Base-by-base conservation (phyloP, 257 asterid species). In the Rhazya stricta region DNA sequence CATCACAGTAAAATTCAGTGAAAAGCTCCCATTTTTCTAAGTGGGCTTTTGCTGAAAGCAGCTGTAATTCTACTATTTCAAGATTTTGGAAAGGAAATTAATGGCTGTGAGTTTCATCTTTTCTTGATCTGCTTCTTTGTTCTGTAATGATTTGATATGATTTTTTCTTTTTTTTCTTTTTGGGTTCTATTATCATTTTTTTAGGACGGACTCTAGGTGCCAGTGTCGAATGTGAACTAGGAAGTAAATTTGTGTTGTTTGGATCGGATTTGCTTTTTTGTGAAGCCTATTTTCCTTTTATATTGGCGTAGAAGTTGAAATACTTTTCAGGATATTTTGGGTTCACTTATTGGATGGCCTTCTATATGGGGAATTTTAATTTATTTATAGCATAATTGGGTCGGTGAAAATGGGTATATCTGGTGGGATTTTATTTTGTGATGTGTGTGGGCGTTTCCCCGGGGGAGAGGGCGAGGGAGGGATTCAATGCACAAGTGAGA, bases 31-130 rank as follows among this genome's bases (percentile, higher is more conserved):
- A 32, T 54, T 45, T 61, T 74, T 37, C n/a, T 29, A 68, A 61
- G 74, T 69, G 77, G 77, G 62, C 21, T 78, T 41, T 71, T 51
- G 29, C 74, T 72, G 51, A 37, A 72, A 63, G 30, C 61, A 71
- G 57, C 23, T 50, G 29, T 41, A 12, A 41, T 63, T 29, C 68
- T 75, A 4, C 8, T 50, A 12, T 16, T 66, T 53, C 46, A n/a
- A 42, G 62, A 39, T 23, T 67, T 76, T 21, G 5, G 43, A 53
- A 58, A 7, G 16, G 56, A 51, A 68, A 41, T 29, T 13, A 51
- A 78, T 78, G 81, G 77, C 81, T 34, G 77, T 78, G 68, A 78
- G 81, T 78, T 39, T 30, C 16, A 7, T 39, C 41, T 62, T 78
- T 63, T 65, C 69, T 65, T 78, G 80, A 70, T 77, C 80, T 58